Conservation (phyloP, 257 asterid genomes). For the Solanum raphanifolium region DNA sequence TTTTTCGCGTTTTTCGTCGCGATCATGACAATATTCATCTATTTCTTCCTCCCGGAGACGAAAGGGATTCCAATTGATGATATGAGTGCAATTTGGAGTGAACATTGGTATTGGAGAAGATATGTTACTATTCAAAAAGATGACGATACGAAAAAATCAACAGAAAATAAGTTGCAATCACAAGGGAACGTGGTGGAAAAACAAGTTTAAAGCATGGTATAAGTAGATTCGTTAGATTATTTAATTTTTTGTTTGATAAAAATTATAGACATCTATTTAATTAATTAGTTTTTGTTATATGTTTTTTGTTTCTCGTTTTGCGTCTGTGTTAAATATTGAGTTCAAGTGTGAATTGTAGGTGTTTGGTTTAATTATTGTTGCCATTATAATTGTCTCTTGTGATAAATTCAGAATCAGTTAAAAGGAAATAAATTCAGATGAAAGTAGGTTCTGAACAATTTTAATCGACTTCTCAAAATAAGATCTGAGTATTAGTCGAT, state of each 20-base stretch:
- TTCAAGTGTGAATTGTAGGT: background rate
- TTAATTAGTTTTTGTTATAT: background rate
- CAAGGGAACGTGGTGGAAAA: background rate
- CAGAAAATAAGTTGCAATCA: background rate
- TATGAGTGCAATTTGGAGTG: conserved; percentile 57
- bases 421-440: background rate
- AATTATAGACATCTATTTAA: background rate
- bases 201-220: background rate
- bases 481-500: too few relatives aligned
- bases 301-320: background rate
- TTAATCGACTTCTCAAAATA: too few relatives aligned
- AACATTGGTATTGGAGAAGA: conserved; percentile 69
- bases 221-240: background rate
- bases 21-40: conserved; percentile 43
- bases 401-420: background rate
- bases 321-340: background rate
- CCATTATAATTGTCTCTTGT: background rate
- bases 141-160: conserved; percentile 5
- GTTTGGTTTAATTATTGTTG: background rate
- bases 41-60: conserved; percentile 61
- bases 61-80: conserved; percentile 75
- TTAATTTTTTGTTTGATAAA: background rate
- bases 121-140: conserved; percentile 21
- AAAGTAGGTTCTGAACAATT: background rate
- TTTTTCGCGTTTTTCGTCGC: conserved; percentile 48